These are phyloP conservation scores for Gnomoniopsis smithogilvyi DNA, from an alignment of 2,329 filamentous ascomycete species.

Conservation along the genomic window DNA sequence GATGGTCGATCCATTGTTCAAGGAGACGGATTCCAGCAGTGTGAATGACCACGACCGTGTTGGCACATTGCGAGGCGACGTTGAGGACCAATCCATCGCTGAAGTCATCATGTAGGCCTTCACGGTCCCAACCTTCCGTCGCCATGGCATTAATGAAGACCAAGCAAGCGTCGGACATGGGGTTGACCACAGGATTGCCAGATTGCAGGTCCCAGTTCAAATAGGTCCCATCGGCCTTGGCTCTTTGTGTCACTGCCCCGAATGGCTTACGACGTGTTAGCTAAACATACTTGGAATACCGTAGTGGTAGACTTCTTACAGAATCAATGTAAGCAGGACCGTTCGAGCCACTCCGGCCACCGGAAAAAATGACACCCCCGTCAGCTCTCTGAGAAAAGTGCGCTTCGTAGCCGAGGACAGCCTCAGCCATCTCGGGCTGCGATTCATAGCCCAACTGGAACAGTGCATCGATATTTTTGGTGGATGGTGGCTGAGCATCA, in stretches of 20 bases:
- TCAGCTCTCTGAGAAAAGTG: slow-evolving; percentile 47
- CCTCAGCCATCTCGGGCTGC: slow-evolving; percentile 42
- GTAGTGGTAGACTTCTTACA: slow-evolving; percentile 27
- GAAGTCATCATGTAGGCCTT: slow-evolving; percentile 65
- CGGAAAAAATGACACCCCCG: slow-evolving; percentile 50
- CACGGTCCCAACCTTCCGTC: slow-evolving; percentile 71
- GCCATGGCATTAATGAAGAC: slow-evolving; percentile 68
- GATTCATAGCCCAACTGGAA: slow-evolving; percentile 47
- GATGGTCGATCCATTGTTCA: slow-evolving; percentile 62
- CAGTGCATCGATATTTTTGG: slow-evolving; percentile 42
- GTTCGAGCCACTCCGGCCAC: slow-evolving; percentile 49
- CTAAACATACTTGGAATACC: slow-evolving; percentile 23
- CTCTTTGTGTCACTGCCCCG: slow-evolving; percentile 54
- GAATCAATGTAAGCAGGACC: slow-evolving; percentile 47
- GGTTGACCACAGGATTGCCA: slow-evolving; percentile 40
- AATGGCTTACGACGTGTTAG: slow-evolving; percentile 39
- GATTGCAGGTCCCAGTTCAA: slow-evolving; percentile 55
- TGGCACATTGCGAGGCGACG: slow-evolving; percentile 57
- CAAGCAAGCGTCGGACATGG: slow-evolving; percentile 58
- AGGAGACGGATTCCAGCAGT: slow-evolving; percentile 60
- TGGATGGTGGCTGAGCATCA: slow-evolving; percentile 54
- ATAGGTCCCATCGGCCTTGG: slow-evolving; percentile 50
- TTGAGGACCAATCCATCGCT: slow-evolving; percentile 58
- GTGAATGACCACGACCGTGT: slow-evolving; percentile 63
- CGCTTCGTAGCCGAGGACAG: slow-evolving; percentile 37